Base-by-base conservation (phyloP, 768 basidiomycete genomes). In the Suillus occidentalis region DNA sequence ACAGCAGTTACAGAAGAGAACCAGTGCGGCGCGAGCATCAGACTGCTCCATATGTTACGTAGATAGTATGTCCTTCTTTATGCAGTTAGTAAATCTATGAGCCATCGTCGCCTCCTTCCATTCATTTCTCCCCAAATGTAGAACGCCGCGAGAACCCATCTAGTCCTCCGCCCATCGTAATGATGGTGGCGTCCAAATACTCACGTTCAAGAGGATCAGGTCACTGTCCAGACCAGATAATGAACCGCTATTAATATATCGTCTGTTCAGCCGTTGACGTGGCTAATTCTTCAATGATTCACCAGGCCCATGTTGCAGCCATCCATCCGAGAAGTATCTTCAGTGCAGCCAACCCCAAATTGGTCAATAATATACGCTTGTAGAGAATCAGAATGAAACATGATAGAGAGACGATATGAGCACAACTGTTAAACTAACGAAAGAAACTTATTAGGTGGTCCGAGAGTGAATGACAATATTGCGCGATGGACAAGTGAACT, bases 201-300 rank as follows among this genome's bases (percentile, higher is more conserved):
- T 85, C 87, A 22, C 83, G 85, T 69, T 80, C 86, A 12, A 18
- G 79, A 88, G 56, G 85, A 88, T 73, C 82, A 84, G 55, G 83
- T 77, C 69, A 28, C 39, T 40, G 39, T 40, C 8, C 39, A 10
- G 22, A 16, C 1, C 57, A 28, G 39, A 18, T 25, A 40, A 37
- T 39, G 36, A n/a, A 4, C 13, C 16, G 14, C 14, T 37, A 57
- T 39, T 40, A 58, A 58, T 36, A 25, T 40, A 56, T 16, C 9
- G 28, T 52, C 50, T 28, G 50, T 52, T 52, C 8, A 28, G 50
- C 25, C 6, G 25, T 55, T 31, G 28, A 52, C 50, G 50, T 52
- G 50, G 55, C 55, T 8, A 37, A 13, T 36, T 56, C 34, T 56
- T 8, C 55, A 22, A 13, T 59, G 57, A 42, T 59, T 59, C 57